Evolutionary conservation across 1,284 basidiomycete genomes (phyloP).

Genomic region (Volvariella volvacea): DNA sequence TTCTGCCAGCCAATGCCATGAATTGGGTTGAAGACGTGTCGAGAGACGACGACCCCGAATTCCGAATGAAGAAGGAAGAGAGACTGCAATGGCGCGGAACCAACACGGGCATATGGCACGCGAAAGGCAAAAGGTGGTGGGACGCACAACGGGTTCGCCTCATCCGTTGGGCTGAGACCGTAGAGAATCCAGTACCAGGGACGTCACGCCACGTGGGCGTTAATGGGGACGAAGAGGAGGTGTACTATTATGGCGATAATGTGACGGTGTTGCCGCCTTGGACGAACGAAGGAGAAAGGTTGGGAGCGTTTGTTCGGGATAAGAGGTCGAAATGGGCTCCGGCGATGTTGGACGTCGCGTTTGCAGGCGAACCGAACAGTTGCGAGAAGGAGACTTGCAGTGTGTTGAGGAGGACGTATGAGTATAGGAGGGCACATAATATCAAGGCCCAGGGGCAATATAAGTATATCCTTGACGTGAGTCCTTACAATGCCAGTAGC

Average conservation of each 20-base stretch:
- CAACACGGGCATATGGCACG: conserved; percentile 56
- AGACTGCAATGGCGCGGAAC: conserved; percentile 58
- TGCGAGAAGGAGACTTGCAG: conserved; percentile 35
- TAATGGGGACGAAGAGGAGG: conserved; percentile 17
- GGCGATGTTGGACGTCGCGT: conserved; percentile 50
- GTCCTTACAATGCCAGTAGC: conserved; percentile 15
- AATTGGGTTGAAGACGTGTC: conserved; percentile 37
- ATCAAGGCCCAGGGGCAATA: conserved; percentile 40
- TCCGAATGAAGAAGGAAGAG: conserved; percentile 48
- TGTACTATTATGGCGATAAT: conserved; percentile 11
- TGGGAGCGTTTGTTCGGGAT: conserved; percentile 35
- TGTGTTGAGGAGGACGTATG: conserved; percentile 34
- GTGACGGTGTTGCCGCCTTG: conserved; percentile 12
- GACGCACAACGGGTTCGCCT: conserved; percentile 37
- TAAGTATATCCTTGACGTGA: conserved; percentile 59
- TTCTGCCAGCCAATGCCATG: conserved; percentile 44
- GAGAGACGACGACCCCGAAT: conserved; percentile 39
- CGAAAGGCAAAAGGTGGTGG: conserved; percentile 36
- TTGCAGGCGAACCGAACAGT: conserved; percentile 39
- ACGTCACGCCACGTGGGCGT: too few species aligned
- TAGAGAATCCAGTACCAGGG: neutral
- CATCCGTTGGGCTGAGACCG: conserved; percentile 27
- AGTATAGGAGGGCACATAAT: conserved; percentile 35
- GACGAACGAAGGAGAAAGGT: conserved; percentile 13
- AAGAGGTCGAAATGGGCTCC: conserved; percentile 35